Conservation (phyloP, 2,329 filamentous ascomycete genomes). For the Mariannaea elegans region DNA sequence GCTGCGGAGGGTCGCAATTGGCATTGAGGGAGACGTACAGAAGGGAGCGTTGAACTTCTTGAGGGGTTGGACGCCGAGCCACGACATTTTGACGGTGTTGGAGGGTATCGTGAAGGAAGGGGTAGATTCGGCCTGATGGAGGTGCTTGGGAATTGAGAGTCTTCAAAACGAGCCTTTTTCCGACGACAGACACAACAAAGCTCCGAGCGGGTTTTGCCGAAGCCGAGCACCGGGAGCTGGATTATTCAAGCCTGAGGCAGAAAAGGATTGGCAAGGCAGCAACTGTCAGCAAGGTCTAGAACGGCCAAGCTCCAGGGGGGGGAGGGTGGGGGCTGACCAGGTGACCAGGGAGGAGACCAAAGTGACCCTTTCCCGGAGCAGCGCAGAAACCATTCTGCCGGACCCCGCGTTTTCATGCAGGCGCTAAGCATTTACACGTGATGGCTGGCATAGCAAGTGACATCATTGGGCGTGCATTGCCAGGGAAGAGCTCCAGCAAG, state of each 20-base stretch:
- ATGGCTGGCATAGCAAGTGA: constrained; percentile 31
- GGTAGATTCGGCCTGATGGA: constrained; percentile 47
- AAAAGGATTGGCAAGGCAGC: constrained; percentile 10
- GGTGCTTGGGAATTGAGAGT: constrained; percentile 46
- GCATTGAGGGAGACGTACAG: constrained; percentile 64
- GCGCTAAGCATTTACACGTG: constrained; percentile 39
- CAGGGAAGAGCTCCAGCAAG: constrained; percentile 33
- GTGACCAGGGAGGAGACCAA: not conserved
- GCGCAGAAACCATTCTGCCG: constrained; percentile 32
- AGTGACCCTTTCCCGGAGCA: constrained; percentile 19
- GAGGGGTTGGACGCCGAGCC: constrained; percentile 70
- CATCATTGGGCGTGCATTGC: constrained; percentile 31
- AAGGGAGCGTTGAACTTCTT: constrained; percentile 86
- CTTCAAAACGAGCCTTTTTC: constrained; percentile 54
- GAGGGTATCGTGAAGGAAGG: constrained; percentile 47
- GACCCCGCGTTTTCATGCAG: constrained; percentile 40
- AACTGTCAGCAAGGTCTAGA: not conserved
- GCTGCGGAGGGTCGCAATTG: constrained; percentile 45
- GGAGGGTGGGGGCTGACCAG: not conserved
- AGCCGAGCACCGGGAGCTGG: constrained; percentile 39
- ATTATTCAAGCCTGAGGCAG: constrained; percentile 41
- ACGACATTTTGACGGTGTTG: constrained; percentile 72
- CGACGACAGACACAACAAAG: constrained; percentile 38
- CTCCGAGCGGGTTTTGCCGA: constrained; percentile 49
- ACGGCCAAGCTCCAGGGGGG: constrained; percentile 11